These are phyloP conservation scores for Solanum aculeatissimum DNA, from an alignment of 305 asterid genomes.

Conservation along the genomic window DNA sequence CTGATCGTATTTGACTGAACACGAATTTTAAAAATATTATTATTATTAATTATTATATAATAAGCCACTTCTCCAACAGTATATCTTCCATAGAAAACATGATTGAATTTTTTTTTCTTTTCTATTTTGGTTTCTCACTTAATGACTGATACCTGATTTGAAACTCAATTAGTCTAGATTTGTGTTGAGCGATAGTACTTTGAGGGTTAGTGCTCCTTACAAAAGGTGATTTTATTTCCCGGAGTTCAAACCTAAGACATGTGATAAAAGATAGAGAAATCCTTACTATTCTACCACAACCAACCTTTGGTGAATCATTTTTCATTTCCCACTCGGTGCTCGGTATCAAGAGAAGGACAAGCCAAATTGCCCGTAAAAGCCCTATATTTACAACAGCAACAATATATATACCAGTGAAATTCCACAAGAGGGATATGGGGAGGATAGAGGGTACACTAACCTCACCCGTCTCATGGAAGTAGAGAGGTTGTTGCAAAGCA, in stretches of 20 bases:
- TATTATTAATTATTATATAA: no score
- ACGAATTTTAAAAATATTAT: no score
- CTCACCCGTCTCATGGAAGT: no score
- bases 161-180: background rate
- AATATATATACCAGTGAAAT: background rate
- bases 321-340: background rate
- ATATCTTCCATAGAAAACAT: background rate
- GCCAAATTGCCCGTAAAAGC: background rate
- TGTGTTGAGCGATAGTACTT: fast-evolving
- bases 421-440: background rate
- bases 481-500: no score
- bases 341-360: background rate
- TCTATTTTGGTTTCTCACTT: background rate
- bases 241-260: background rate
- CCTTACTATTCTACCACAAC: background rate
- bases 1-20: background rate
- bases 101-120: background rate
- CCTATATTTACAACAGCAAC: background rate
- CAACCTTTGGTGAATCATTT: background rate
- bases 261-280: background rate
- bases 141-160: background rate
- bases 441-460: no score
- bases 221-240: background rate
- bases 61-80: background rate
- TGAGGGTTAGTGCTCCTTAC: background rate